A percentile compares a stretch with the other conserved stretches of the same genome.
phyloP scores from a whole-genome alignment of 768 basidiomycete species.

The Macrolepiota fuliginosa region DNA sequence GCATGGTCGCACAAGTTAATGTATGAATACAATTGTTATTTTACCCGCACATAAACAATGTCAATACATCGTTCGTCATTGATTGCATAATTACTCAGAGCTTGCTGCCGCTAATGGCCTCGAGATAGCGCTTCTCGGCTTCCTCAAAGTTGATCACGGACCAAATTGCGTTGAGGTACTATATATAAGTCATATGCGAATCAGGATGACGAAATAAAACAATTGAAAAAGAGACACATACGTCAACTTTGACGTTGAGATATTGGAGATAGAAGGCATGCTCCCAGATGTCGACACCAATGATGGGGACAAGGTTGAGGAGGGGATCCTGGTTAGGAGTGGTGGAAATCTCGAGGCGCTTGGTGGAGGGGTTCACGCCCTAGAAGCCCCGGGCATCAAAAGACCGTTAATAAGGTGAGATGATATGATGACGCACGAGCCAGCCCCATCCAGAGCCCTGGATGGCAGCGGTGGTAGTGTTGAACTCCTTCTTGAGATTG shows the following conservation, averaged over 20 bases:
- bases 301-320: conserved; percentile 73
- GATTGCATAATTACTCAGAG: conserved; percentile 6
- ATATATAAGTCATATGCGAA: conserved; percentile 41
- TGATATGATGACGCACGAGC: conserved; percentile 54
- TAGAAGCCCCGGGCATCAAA: conserved; percentile 22
- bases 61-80: background rate
- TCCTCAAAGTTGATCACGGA: conserved; percentile 95
- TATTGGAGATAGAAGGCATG: conserved; percentile 86
- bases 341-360: conserved; percentile 86
- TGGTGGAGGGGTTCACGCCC: conserved; percentile 66
- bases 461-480: conserved; percentile 83
- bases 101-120: conserved; percentile 27
- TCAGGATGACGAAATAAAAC: conserved; percentile 26
- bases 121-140: conserved; percentile 61
- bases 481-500: conserved; percentile 81
- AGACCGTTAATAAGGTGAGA: background rate
- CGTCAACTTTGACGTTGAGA: conserved; percentile 92
- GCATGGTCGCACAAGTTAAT: too few relatives aligned
- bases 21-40: background rate
- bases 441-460: conserved; percentile 99
- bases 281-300: conserved; percentile 98
- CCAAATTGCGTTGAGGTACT: conserved; percentile 97
- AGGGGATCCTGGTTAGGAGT: conserved; percentile 97
- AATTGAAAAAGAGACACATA: conserved; percentile 38
- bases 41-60: background rate